Conservation (phyloP, 305 asterid genomes). For the Salvia sclarea region DNA sequence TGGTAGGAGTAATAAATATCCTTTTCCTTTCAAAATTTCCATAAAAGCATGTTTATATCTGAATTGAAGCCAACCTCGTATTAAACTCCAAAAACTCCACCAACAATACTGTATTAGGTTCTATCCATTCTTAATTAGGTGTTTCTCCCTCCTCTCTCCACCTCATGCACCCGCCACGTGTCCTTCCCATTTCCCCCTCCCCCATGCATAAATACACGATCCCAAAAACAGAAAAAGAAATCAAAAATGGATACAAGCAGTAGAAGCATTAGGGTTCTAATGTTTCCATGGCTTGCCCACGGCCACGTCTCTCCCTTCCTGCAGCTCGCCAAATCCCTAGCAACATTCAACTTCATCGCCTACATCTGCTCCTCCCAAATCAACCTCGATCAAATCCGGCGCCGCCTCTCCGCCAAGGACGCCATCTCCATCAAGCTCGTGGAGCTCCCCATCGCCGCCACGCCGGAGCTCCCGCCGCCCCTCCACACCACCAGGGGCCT, state of each 20-base stretch:
- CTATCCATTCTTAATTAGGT: neutral
- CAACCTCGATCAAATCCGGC: slow-evolving; percentile 43
- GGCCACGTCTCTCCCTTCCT: slow-evolving; percentile 67
- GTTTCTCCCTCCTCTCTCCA: slow-evolving; percentile 15
- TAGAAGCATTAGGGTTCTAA: slow-evolving; percentile 40
- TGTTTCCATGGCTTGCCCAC: slow-evolving; percentile 73
- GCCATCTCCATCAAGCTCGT: slow-evolving; percentile 50
- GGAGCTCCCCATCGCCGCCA: slow-evolving; percentile 52
- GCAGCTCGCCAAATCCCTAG: slow-evolving; percentile 59
- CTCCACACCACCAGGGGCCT: slow-evolving; percentile 73
- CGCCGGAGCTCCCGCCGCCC: slow-evolving; percentile 52
- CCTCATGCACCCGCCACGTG: slow-evolving; percentile 17
- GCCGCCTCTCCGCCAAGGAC: slow-evolving; percentile 38
- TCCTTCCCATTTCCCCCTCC: neutral
- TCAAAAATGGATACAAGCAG: slow-evolving; percentile 32
- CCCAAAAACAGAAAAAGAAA: neutral
- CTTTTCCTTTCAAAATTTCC: no score
- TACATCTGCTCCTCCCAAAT: slow-evolving; percentile 53
- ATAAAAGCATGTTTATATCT: no score
- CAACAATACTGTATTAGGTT: no score
- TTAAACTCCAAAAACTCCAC: neutral
- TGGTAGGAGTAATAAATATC: no score
- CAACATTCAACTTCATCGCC: slow-evolving; percentile 44
- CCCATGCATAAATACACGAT: neutral
- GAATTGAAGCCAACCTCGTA: neutral